phyloP scores from a whole-genome alignment of 805 yeast genomes.

The Yamadazyma insecticola region DNA sequence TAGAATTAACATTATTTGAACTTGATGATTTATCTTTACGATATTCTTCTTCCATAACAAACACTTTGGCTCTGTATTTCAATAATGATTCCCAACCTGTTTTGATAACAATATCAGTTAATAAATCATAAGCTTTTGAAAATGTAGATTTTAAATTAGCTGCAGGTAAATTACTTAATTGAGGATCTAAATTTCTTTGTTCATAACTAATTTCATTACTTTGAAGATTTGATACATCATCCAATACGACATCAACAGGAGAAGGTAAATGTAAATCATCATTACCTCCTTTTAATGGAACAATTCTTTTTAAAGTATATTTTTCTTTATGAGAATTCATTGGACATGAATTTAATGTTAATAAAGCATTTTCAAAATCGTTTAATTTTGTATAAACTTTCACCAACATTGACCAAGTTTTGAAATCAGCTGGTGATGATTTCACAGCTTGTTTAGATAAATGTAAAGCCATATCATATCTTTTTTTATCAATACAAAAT shows the following conservation, averaged over 20 bases:
- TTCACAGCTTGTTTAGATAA: conserved; percentile 63
- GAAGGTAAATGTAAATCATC: conserved; percentile 68
- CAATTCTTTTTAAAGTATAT: conserved; percentile 56
- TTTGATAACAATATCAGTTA: conserved; percentile 40
- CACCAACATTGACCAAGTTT: conserved; percentile 68
- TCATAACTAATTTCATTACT: conserved; percentile 63
- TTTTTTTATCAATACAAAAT: conserved; percentile 49
- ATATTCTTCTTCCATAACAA: conserved; percentile 46
- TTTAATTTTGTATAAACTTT: conserved; percentile 57
- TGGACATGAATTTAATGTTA: conserved; percentile 75
- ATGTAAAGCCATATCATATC: conserved; percentile 53
- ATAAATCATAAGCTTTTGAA: conserved; percentile 41
- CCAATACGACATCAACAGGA: conserved; percentile 68
- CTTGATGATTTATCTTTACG: conserved; percentile 29
- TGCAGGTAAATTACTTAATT: conserved; percentile 60
- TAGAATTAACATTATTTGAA: conserved; percentile 4
- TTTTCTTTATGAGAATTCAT: conserved; percentile 73
- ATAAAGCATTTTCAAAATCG: conserved; percentile 66
- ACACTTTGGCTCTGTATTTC: conserved; percentile 42
- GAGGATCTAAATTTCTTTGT: conserved; percentile 61
- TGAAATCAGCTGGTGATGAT: conserved; percentile 70
- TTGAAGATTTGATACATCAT: conserved; percentile 63
- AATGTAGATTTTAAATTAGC: conserved; percentile 54
- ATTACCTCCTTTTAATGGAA: conserved; percentile 42
- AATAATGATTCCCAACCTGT: conserved; percentile 45